Conservation (phyloP, 2,329 filamentous ascomycete species). For the Zasmidium angulare region DNA sequence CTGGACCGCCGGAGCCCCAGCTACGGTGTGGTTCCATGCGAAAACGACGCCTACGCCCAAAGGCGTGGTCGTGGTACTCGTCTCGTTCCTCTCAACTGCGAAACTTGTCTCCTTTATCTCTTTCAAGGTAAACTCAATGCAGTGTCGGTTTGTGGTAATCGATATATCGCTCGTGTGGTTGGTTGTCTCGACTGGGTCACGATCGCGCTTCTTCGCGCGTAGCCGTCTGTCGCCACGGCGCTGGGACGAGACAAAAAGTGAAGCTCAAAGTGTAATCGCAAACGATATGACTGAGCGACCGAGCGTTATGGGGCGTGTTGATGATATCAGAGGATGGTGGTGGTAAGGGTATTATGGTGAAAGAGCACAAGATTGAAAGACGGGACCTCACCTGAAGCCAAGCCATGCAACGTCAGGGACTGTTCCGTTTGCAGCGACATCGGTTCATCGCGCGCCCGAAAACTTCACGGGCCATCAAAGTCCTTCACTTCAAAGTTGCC, state of each 20-base stretch:
- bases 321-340: background rate
- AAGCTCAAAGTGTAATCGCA: background rate
- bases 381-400: too few relatives aligned
- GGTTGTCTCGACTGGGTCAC: background rate
- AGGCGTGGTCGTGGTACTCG: background rate
- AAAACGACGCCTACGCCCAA: background rate
- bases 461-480: constrained; percentile 13
- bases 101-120: background rate
- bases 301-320: background rate
- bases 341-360: too few relatives aligned
- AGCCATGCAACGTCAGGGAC: too few relatives aligned
- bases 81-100: background rate
- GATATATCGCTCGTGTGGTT: background rate
- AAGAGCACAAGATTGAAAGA: too few relatives aligned
- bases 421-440: too few relatives aligned
- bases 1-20: too few relatives aligned
- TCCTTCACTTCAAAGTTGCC: background rate
- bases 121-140: too few relatives aligned
- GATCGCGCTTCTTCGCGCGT: background rate
- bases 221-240: background rate
- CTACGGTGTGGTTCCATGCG: background rate
- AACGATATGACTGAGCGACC: background rate
- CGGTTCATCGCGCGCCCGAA: too few relatives aligned
- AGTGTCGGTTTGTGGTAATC: too few relatives aligned
- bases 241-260: background rate